Conservation (phyloP, 2,329 filamentous ascomycete genomes). For the Alternaria gaisen region DNA sequence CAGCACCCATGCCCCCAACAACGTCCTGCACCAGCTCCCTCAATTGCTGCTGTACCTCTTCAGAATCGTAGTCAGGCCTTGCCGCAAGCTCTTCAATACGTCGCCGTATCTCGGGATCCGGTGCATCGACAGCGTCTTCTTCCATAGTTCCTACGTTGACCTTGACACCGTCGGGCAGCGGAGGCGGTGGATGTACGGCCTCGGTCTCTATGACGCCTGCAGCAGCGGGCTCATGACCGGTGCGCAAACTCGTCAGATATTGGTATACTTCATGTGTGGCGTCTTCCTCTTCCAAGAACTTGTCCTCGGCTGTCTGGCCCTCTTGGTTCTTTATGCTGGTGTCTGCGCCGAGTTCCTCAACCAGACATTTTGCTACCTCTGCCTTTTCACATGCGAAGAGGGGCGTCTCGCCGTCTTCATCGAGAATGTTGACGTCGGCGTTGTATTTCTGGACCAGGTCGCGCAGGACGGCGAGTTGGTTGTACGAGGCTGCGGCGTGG, state of each 20-base stretch:
- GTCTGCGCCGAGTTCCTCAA: conserved; percentile 83
- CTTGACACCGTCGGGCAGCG: conserved; percentile 77
- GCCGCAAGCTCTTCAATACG: conserved; percentile 89
- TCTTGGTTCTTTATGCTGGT: conserved; percentile 72
- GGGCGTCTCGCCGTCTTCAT: conserved; percentile 94
- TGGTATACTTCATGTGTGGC: conserved; percentile 79
- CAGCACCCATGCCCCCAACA: conserved; percentile 70
- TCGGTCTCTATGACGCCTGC: conserved; percentile 29
- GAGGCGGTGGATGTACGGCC: conserved; percentile 59
- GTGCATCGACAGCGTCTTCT: conserved; percentile 60
- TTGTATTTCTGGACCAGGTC: conserved; percentile 77
- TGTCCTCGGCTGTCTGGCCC: conserved; percentile 81
- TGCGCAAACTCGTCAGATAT: conserved; percentile 65
- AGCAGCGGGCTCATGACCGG: conserved; percentile 38
- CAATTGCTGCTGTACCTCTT: conserved; percentile 80
- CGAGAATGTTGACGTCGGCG: conserved; percentile 80
- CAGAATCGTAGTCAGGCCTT: conserved; percentile 82
- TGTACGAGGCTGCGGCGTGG: conserved; percentile 93
- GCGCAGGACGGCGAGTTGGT: conserved; percentile 81
- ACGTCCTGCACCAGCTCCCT: conserved; percentile 83
- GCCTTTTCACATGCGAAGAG: conserved; percentile 89
- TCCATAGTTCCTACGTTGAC: conserved; percentile 82
- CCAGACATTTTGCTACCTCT: conserved; percentile 77
- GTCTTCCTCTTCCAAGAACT: conserved; percentile 76
- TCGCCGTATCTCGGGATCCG: conserved; percentile 83